phyloP scores from a whole-genome alignment of 2,329 filamentous ascomycete species.

The Cytospora schulzeri region DNA sequence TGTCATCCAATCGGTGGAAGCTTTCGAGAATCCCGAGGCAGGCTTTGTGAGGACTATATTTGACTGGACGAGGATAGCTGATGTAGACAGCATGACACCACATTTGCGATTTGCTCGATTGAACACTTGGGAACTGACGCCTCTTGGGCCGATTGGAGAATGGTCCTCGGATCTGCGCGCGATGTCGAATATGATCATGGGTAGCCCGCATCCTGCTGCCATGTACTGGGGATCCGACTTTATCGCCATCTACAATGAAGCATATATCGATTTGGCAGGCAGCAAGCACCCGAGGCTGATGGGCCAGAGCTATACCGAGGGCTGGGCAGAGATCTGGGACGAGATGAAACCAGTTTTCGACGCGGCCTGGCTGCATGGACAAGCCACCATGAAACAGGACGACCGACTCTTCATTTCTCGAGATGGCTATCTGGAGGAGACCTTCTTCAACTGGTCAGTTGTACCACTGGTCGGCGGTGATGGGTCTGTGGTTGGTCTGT shows the following conservation, averaged over 20 bases:
- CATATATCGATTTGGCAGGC: slow-evolving; percentile 63
- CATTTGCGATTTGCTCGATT: slow-evolving; percentile 75
- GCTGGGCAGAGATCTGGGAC: slow-evolving; percentile 76
- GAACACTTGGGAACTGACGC: slow-evolving; percentile 72
- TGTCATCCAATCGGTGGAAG: slow-evolving; percentile 19
- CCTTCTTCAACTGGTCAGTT: slow-evolving; percentile 82
- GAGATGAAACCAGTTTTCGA: slow-evolving; percentile 69
- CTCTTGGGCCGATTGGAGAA: slow-evolving; percentile 72
- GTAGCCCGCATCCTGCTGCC: slow-evolving; percentile 71
- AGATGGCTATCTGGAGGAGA: slow-evolving; percentile 72
- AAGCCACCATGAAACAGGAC: slow-evolving; percentile 84
- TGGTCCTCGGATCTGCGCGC: slow-evolving; percentile 73
- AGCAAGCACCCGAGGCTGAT: slow-evolving; percentile 74
- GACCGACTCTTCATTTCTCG: slow-evolving; percentile 74
- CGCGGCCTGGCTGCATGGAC: slow-evolving; percentile 67
- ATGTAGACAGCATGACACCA: slow-evolving; percentile 52
- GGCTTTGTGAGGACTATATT: slow-evolving; percentile 57
- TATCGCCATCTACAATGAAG: slow-evolving; percentile 72
- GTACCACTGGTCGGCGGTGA: slow-evolving; percentile 76
- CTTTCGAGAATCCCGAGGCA: neutral
- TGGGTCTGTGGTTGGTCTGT: slow-evolving; percentile 73
- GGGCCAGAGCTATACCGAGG: slow-evolving; percentile 69
- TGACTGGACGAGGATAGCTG: slow-evolving; percentile 75
- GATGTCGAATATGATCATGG: slow-evolving; percentile 84
- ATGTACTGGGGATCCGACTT: slow-evolving; percentile 74